Evolutionary conservation across 495 filamentous ascomycete species (phyloP), one percentile per base, ranked within the genome.

Genomic region (Hypoxylon cercidicola): DNA sequence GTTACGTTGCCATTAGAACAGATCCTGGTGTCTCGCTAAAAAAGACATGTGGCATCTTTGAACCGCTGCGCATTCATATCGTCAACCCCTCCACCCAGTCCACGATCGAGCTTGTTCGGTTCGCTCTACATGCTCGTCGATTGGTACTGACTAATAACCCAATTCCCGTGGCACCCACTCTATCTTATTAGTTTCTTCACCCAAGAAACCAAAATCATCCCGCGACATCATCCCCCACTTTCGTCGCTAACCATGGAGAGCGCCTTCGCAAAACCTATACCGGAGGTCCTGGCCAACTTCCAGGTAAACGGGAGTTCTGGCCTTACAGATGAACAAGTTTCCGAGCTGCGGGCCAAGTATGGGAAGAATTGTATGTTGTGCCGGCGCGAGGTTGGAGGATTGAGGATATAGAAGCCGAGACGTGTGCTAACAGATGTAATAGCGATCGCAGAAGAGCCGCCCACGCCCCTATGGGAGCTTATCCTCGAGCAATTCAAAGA

Each of bases 401-500:
- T 10, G 41, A 48, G 39, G 40, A 44, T 63, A 41, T 57, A 45
- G 49, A 60, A 65, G 48, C 55, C 51, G 49, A 50, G 54, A 64
- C 51, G 55, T 49, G 37, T 61, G 49, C 64, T 72, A 73, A 64
- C 52, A 51, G 49, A 37, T 54, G 56, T 74, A 98, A 95, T 74
- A 98, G 95, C 93, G 53, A 87, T 99, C 56, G 89, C 92, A 13
- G 95, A 99, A 78, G 96, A 98, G 52, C 93, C 96, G 41, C 91
- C 96, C n/a, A 98, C 95, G 13, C 96, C 96, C 34, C 72, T 99
- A 45, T 99, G 95, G 94, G 84, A 97, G 75, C 87, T 99, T 60
- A 89, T 99, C 40, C 82, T 98, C 51, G 96, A 99, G 76, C 96
- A 99, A 77, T 99, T 99, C 83, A 97, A 99, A 78, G 96, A 99